phyloP scores from a whole-genome alignment of 2,329 filamentous ascomycete species.

The Blastomyces silverae region DNA sequence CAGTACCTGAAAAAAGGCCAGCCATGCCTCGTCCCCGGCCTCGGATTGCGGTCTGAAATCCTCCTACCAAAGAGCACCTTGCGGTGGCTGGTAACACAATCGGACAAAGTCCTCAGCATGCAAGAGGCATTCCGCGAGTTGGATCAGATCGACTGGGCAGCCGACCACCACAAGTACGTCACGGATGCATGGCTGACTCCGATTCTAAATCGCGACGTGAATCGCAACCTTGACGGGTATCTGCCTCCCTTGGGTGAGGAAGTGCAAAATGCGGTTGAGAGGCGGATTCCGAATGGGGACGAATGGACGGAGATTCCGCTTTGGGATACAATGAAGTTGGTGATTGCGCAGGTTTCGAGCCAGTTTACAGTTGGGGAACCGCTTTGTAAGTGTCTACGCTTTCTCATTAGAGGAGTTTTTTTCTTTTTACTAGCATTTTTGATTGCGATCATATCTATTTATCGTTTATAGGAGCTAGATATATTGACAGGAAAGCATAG shows the following conservation, averaged over 20 bases:
- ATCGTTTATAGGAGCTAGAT: not conserved
- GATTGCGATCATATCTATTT: not conserved
- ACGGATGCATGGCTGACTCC: slow-evolving; percentile 1
- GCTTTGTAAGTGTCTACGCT: slow-evolving; percentile 25
- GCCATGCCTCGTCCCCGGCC: slow-evolving; percentile 8
- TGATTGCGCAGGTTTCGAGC: slow-evolving; percentile 28
- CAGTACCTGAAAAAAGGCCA: slow-evolving; percentile 11
- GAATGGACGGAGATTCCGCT: slow-evolving; percentile 26
- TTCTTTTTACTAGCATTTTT: not conserved
- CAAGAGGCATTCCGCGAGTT: not conserved
- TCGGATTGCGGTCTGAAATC: slow-evolving; percentile 6
- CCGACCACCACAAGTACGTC: not conserved
- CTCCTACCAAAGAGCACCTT: slow-evolving; percentile 5
- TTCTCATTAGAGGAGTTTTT: not conserved
- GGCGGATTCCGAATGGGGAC: slow-evolving; percentile 16
- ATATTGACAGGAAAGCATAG: not conserved
- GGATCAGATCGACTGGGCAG: slow-evolving; percentile 10
- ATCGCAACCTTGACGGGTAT: slow-evolving; percentile 9
- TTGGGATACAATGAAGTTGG: slow-evolving; percentile 24
- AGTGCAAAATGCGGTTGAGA: slow-evolving; percentile 8
- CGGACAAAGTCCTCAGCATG: slow-evolving; percentile 2
- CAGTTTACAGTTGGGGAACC: slow-evolving; percentile 29
- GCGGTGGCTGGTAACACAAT: slow-evolving; percentile 5
- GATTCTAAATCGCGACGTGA: slow-evolving; percentile 1
- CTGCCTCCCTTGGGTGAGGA: slow-evolving; percentile 2